A percentile compares a stretch with the other conserved stretches of the same genome.
Conservation (phyloP, 2,329 filamentous ascomycete genomes). For the Stemphylium lycopersici region DNA sequence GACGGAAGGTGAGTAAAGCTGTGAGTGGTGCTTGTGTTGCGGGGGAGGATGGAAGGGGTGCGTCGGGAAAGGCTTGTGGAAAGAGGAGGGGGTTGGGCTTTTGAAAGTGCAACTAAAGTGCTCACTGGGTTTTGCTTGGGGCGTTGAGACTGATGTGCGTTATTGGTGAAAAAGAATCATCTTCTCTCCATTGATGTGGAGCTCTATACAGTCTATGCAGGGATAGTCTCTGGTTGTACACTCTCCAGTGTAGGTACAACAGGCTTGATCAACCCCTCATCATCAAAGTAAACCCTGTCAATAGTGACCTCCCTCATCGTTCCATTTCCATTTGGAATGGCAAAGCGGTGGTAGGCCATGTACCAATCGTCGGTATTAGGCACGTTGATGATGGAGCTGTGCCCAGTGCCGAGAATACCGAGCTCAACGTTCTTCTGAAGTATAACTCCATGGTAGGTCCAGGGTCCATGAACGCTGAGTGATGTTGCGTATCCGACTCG, state of each 20-base stretch:
- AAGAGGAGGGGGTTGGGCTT: not conserved
- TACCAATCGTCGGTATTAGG: slow-evolving; percentile 40
- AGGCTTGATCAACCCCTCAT: slow-evolving; percentile 27
- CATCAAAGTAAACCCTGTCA: slow-evolving; percentile 34
- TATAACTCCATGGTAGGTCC: slow-evolving; percentile 33
- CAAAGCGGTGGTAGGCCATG: slow-evolving; percentile 39
- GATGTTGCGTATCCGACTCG: slow-evolving; percentile 37
- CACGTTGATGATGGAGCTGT: slow-evolving; percentile 35
- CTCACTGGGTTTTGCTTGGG: no score
- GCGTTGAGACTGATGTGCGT: no score
- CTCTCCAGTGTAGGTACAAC: slow-evolving; percentile 35
- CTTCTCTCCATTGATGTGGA: not conserved
- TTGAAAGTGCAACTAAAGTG: no score
- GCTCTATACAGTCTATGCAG: not conserved
- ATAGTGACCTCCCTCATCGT: slow-evolving; percentile 34
- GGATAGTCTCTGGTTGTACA: slow-evolving; percentile 16
- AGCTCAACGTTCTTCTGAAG: slow-evolving; percentile 29
- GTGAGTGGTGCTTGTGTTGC: not conserved
- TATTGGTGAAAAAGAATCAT: no score
- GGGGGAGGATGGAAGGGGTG: not conserved
- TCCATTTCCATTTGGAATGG: slow-evolving; percentile 31
- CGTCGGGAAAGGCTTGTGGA: not conserved
- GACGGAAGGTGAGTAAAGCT: no score
- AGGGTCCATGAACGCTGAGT: slow-evolving; percentile 28
- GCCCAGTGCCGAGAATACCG: slow-evolving; percentile 35